Evolutionary conservation across 2,329 filamentous ascomycete genomes (phyloP).

Genomic region (Alternaria tenuissima): DNA sequence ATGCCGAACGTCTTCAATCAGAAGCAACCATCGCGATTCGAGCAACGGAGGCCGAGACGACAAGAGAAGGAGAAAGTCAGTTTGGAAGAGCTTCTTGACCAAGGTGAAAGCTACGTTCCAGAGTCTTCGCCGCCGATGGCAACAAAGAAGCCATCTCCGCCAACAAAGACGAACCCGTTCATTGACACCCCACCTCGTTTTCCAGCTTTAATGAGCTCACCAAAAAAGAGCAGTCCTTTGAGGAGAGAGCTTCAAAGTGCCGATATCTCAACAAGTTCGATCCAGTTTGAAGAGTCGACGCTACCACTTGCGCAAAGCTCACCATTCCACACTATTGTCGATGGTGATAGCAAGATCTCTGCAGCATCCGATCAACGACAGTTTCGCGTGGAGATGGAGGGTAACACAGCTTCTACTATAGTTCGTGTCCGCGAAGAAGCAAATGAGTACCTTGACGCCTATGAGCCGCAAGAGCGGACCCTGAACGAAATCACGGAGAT

Average conservation of each 20-base stretch:
- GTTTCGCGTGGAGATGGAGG: constrained; percentile 42
- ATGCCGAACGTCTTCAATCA: constrained; percentile 39
- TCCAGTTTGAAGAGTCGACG: constrained; percentile 36
- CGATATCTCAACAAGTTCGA: constrained; percentile 34
- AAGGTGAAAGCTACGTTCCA: constrained; percentile 43
- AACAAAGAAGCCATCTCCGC: constrained; percentile 23
- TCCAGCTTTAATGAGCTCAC: constrained; percentile 34
- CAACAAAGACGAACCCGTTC: constrained; percentile 39
- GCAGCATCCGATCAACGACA: constrained; percentile 45
- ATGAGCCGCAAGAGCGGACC: constrained; percentile 42
- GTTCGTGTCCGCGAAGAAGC: constrained; percentile 44
- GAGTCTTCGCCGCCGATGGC: constrained; percentile 40
- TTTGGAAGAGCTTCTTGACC: constrained; percentile 41
- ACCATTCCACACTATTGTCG: constrained; percentile 43
- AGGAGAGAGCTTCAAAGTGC: constrained; percentile 40
- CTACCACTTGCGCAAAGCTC: constrained; percentile 44
- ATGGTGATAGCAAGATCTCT: constrained; percentile 35
- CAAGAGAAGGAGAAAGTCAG: constrained; percentile 40
- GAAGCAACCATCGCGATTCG: constrained; percentile 24
- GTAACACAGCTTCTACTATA: constrained; percentile 36
- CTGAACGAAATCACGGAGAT: constrained; percentile 46
- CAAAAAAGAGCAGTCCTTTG: constrained; percentile 47
- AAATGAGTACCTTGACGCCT: constrained; percentile 45
- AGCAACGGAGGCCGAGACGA: constrained; percentile 32
- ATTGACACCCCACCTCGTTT: constrained; percentile 44